Base-by-base conservation (phyloP, 2,329 filamentous ascomycete genomes). In the Phaeosphaeria sp. region DNA sequence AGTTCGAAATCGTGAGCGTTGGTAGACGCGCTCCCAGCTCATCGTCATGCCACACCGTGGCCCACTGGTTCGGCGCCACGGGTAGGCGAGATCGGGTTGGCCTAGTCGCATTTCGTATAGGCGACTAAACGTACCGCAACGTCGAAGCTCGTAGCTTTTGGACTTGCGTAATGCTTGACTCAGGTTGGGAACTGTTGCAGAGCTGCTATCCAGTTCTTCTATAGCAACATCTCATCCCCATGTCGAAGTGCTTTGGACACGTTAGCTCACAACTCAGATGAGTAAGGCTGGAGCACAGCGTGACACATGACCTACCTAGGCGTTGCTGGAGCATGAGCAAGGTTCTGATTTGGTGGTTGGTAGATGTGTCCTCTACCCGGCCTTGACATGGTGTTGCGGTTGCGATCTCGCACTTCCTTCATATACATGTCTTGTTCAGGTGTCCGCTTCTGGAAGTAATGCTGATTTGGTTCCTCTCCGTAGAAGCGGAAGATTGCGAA, bases 391-490 rank as follows among this genome's bases (percentile, higher is more conserved):
- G 53, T 66, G 51, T 54, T 55, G 61, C 69, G 59, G 45, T 64
- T 69, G 50, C 72, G 56, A 25, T 67, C 66, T 25, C 73, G 53
- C 4, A 75, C 71, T 48, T 74, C 67, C 15, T 67, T 51, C 73
- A 76, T 76, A 17, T 76, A 76, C n/a, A 65, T 63, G n/a, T 71
- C 66, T 49, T 76, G 73, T 27, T 68, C 69, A 17, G 63, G 60
- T 1, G 61, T 57, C 21, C 70, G 57, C 2, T 57, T 51, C 48
- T 48, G 53, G 25, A 44, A 58, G 6, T 20, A 30, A 1, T 45
- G 49, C 8, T 64, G 51, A 3, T 60, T 56, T 11, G 58, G 51
- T 8, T 58, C 59, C 2, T 55, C 60, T 8, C 59, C 50, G 24
- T 57, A 63, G 45, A 71, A 67, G 8, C 70, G 64, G 18, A 60